Evolutionary conservation across 768 basidiomycete species (phyloP).

Genomic region (Boletus subcaerulescens): DNA sequence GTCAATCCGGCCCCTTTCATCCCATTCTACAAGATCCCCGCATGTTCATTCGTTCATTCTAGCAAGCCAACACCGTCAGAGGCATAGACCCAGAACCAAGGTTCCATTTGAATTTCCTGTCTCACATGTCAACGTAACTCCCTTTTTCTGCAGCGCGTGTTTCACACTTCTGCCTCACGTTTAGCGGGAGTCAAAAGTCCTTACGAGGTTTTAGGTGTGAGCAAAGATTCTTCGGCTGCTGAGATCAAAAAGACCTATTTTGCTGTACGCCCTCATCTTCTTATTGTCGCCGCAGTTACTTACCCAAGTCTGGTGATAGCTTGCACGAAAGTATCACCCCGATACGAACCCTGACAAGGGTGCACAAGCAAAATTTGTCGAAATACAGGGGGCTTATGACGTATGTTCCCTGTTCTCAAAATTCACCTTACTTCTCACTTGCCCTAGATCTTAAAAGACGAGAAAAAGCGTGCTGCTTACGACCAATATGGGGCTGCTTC

Average conservation of each 20-base stretch:
- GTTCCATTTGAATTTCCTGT: constrained; percentile 30
- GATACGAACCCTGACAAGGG: constrained; percentile 93
- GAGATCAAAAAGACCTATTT: constrained; percentile 99
- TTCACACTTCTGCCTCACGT: constrained; percentile 64
- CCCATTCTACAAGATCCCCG: constrained; percentile 38
- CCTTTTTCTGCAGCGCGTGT: constrained; percentile 51
- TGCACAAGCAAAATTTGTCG: constrained; percentile 90
- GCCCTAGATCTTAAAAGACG: constrained; percentile 84
- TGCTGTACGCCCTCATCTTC: constrained; percentile 53
- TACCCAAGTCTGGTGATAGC: constrained; percentile 45
- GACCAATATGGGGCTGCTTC: constrained; percentile 93
- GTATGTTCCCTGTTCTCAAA: constrained; percentile 44
- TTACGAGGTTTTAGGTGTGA: constrained; percentile 87
- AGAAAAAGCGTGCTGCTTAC: constrained; percentile 86
- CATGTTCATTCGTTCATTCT: constrained; percentile 21
- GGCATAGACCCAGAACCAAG: constrained; percentile 34
- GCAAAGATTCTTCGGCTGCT: constrained; percentile 72
- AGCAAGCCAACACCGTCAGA: constrained; percentile 15
- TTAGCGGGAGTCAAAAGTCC: constrained; percentile 71
- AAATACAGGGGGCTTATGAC: constrained; percentile 97
- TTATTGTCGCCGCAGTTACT: constrained; percentile 12
- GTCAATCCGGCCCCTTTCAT: constrained; percentile 33
- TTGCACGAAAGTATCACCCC: constrained; percentile 97
- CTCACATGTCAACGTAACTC: constrained; percentile 18
- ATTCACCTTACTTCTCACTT: constrained; percentile 17